A percentile compares a stretch with the other conserved stretches of the same genome.
phyloP scores from a whole-genome alignment of 495 filamentous ascomycete species.

The Podospora appendiculata region DNA sequence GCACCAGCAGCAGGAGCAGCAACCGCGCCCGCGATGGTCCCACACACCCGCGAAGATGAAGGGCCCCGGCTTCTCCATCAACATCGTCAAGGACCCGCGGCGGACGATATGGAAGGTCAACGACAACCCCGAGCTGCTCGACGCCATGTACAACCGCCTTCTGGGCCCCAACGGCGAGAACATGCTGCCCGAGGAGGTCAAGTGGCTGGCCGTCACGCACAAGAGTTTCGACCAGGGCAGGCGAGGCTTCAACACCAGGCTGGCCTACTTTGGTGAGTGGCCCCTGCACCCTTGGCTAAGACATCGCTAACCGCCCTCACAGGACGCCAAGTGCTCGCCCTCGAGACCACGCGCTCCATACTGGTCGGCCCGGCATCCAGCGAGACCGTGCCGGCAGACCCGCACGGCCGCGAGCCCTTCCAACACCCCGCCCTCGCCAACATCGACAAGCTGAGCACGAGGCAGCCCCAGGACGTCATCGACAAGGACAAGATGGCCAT shows the following conservation, averaged over 20 bases:
- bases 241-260: constrained; percentile 86
- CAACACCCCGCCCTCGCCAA: constrained; percentile 64
- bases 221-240: constrained; percentile 97
- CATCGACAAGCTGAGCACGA: constrained; percentile 55
- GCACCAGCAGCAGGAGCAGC: not conserved
- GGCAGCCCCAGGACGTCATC: constrained; percentile 47
- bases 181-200: constrained; percentile 78
- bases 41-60: constrained; percentile 72
- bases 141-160: constrained; percentile 64
- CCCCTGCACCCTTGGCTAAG: constrained; percentile 51
- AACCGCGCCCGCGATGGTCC: constrained; percentile 61
- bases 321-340: constrained; percentile 75
- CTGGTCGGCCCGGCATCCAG: constrained; percentile 35
- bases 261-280: constrained; percentile 80
- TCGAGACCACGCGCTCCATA: constrained; percentile 69
- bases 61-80: constrained; percentile 55
- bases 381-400: constrained; percentile 25
- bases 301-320: constrained; percentile 27
- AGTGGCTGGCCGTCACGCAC: constrained; percentile 96
- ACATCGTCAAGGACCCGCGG: constrained; percentile 38
- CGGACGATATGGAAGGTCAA: constrained; percentile 59
- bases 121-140: constrained; percentile 59
- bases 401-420: constrained; percentile 57
- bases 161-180: constrained; percentile 62
- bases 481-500: constrained; percentile 52